A percentile compares a stretch with the other conserved stretches of the same genome.
phyloP scores from a whole-genome alignment of 345 rosid genomes.

The Eucalyptus sp. region DNA sequence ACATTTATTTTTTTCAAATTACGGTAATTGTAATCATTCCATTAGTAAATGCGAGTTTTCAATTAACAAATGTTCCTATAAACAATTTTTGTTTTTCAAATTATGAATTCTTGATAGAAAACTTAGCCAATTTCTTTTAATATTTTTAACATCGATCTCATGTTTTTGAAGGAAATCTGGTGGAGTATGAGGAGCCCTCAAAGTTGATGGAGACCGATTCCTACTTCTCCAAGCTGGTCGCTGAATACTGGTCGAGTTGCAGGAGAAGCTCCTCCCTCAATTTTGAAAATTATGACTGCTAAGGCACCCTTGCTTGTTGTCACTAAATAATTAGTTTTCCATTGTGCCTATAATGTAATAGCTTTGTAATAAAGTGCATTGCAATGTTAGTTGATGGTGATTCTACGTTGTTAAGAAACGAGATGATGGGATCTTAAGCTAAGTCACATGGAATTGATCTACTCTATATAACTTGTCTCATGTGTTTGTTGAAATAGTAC shows the following conservation, averaged over 20 bases:
- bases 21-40: background rate
- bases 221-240: slow-evolving; percentile 63
- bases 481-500: background rate
- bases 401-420: background rate
- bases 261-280: slow-evolving; percentile 14
- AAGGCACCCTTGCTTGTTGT: background rate
- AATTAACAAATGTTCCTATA: background rate
- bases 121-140: background rate
- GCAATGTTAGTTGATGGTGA: background rate
- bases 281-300: background rate
- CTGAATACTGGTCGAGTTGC: slow-evolving; percentile 74
- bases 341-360: background rate
- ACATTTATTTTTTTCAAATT: background rate
- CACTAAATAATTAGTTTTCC: background rate
- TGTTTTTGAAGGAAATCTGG: slow-evolving; percentile 34
- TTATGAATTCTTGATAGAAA: background rate
- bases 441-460: background rate
- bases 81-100: background rate
- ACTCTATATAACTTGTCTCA: background rate
- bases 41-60: background rate
- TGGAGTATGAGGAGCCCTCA: slow-evolving; percentile 60
- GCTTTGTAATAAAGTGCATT: background rate
- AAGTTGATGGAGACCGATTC: slow-evolving; percentile 62
- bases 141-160: background rate
- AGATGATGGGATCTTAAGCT: background rate